Evolutionary conservation across 352 stramenopile genomes (phyloP), one percentile per base, ranked within the genome.

Genomic region (Globisporangium cederbergense): DNA sequence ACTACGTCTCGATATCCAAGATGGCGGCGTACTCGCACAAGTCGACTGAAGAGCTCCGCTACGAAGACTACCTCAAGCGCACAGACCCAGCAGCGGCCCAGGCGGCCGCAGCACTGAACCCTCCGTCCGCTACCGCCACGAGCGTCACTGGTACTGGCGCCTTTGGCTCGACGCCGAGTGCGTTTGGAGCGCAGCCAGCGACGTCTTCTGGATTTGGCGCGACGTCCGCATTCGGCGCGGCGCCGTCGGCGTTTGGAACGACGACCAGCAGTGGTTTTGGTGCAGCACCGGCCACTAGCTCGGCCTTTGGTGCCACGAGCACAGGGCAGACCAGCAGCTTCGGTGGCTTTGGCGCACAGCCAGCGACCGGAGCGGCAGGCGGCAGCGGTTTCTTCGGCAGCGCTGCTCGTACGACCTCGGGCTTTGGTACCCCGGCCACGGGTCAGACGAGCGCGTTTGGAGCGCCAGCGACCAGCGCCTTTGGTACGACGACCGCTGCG

Each of bases 261-360:
- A 42, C 51, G 46, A n/a, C 34, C 4, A 62, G 67, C 10, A 65
- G 66, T 4, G 70, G 74, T 10, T 87, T 87, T 54, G 77, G 77
- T 8, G 65, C 67, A 22, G 42, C 42, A 22, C 42, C 42, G 18
- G 42, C 42, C 11, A 51, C 67, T 1, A 71, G 43, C n/a, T 51
- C 46, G 14, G 68, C 67, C 6, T 77, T 79, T 50, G 71, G 71
- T 8, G 56, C 64, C 28, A 60, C 65, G 14, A 57, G 66, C 47
- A 38, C 57, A 34, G 57, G 57, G 13, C 28, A 53, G 14, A 67
- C 54, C 20, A 65, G 45, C 30, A 65, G 76, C 20, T 86, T 84
- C 50, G 76, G 78, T 50, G 78, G 75, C 10, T 90, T 90, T 75
- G 82, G 82, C 53, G 61, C 70, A 18, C 73, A 81, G 55, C 57